Conservation (phyloP, 352 stramenopile genomes). For the Phytophthora citricola region DNA sequence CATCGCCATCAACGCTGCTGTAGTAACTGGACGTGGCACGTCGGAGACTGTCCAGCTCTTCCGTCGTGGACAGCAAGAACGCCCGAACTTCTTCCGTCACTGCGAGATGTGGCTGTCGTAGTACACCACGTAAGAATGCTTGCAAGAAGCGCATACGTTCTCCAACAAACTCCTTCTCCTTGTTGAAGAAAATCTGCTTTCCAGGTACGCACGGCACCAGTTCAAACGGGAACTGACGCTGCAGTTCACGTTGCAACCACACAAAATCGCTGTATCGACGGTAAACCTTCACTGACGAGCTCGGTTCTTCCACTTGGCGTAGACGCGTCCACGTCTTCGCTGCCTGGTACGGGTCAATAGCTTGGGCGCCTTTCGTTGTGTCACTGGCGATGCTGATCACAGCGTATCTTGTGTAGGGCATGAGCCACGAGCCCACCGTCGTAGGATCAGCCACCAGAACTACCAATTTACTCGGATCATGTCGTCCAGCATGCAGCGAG, state of each 20-base stretch:
- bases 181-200: slow-evolving; percentile 88
- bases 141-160: slow-evolving; percentile 85
- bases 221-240: slow-evolving; percentile 74
- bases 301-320: slow-evolving; percentile 72
- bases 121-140: slow-evolving; percentile 78
- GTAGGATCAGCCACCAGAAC: slow-evolving; percentile 83
- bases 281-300: slow-evolving; percentile 85
- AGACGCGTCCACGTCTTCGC: slow-evolving; percentile 83
- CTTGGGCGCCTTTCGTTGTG: slow-evolving; percentile 37
- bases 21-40: slow-evolving; percentile 53
- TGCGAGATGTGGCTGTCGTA: slow-evolving; percentile 72
- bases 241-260: slow-evolving; percentile 77
- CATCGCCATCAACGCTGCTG: slow-evolving; percentile 49
- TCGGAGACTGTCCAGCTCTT: slow-evolving; percentile 80
- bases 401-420: slow-evolving; percentile 86
- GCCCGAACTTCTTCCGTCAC: slow-evolving; percentile 72
- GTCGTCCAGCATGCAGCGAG: slow-evolving; percentile 73
- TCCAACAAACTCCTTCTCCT: slow-evolving; percentile 86
- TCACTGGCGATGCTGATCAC: slow-evolving; percentile 82
- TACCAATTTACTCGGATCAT: slow-evolving; percentile 83
- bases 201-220: slow-evolving; percentile 76
- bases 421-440: slow-evolving; percentile 82
- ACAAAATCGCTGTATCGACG: slow-evolving; percentile 89
- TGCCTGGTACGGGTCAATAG: slow-evolving; percentile 71
- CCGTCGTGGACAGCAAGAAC: slow-evolving; percentile 81